Evolutionary conservation across 345 rosid species (phyloP).

Genomic region (Pugionium dolabratum): DNA sequence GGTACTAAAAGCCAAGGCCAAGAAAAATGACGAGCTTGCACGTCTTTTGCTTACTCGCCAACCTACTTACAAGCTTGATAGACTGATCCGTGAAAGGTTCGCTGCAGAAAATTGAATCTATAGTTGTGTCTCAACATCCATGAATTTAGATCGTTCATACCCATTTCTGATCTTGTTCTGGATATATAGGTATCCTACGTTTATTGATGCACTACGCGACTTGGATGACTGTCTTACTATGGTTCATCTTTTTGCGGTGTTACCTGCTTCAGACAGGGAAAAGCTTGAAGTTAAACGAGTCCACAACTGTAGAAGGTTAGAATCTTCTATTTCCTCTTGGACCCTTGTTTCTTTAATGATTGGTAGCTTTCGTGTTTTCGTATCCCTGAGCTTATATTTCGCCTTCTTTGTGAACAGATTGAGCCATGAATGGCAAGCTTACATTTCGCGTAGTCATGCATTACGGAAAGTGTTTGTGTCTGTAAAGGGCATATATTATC

Average conservation of each 20-base stretch:
- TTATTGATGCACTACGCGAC: conserved; percentile 87
- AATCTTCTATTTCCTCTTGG: conserved; percentile 4
- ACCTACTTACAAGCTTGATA: conserved; percentile 69
- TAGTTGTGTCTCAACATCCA: not conserved
- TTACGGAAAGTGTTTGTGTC: conserved; percentile 83
- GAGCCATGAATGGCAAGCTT: conserved; percentile 98
- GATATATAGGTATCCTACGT: conserved; percentile 74
- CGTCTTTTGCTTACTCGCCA: conserved; percentile 61
- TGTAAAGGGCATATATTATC: conserved; percentile 95
- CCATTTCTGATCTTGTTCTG: conserved; percentile 18
- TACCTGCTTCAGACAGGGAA: conserved; percentile 79
- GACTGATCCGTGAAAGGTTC: conserved; percentile 82
- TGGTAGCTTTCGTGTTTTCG: not conserved
- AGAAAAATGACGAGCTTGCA: conserved; percentile 76
- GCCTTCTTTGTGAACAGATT: conserved; percentile 50
- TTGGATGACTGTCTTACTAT: conserved; percentile 91
- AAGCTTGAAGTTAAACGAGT: conserved; percentile 73
- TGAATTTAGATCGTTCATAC: not conserved
- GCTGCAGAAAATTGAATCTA: not conserved
- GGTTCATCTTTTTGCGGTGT: conserved; percentile 93
- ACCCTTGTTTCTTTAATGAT: conserved; percentile 1
- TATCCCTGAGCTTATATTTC: not conserved
- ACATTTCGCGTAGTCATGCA: conserved; percentile 71
- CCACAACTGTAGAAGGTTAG: conserved; percentile 83
- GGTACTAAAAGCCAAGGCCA: conserved; percentile 75